phyloP scores from a whole-genome alignment of 768 basidiomycete genomes.

The Dentipellis sp. region DNA sequence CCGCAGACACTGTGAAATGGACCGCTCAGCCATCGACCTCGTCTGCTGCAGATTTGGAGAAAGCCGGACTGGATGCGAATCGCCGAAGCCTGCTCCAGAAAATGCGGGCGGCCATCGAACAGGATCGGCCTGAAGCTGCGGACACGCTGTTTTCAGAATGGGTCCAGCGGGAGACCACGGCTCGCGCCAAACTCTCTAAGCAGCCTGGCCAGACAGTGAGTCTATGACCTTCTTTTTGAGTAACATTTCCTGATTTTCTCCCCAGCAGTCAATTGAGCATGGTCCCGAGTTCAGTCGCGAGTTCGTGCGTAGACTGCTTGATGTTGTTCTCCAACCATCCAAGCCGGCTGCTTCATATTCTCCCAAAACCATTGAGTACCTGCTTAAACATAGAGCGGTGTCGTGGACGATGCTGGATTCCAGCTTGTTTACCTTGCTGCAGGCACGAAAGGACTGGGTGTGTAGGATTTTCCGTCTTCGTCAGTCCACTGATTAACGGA shows the following conservation, averaged over 20 bases:
- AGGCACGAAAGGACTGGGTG: constrained; percentile 62
- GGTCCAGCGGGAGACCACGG: constrained; percentile 24
- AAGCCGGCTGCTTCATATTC: constrained; percentile 33
- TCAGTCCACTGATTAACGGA: neutral
- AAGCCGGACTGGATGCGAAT: constrained; percentile 13
- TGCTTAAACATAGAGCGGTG: constrained; percentile 49
- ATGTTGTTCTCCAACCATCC: constrained; percentile 36
- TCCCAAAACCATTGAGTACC: constrained; percentile 42
- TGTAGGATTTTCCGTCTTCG: constrained; percentile 9
- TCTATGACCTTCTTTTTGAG: neutral
- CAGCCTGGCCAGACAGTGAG: neutral
- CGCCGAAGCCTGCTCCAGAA: constrained; percentile 26
- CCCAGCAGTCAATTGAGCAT: neutral
- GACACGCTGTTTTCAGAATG: constrained; percentile 56
- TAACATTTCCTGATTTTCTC: no score
- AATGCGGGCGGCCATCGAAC: constrained; percentile 32
- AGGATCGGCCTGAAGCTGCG: constrained; percentile 39
- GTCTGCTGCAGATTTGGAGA: neutral
- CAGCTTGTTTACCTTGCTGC: constrained; percentile 45
- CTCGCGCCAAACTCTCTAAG: neutral
- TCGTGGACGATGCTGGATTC: constrained; percentile 54
- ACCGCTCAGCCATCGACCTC: constrained; percentile 18
- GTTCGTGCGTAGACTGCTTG: constrained; percentile 53
- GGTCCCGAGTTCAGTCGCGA: constrained; percentile 28
- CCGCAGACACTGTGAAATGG: constrained; percentile 37